Percentiles rank a stretch among this genome's conserved stretches.
Conservation (phyloP, 441 rosid genomes). For the Erysimum pusillum region DNA sequence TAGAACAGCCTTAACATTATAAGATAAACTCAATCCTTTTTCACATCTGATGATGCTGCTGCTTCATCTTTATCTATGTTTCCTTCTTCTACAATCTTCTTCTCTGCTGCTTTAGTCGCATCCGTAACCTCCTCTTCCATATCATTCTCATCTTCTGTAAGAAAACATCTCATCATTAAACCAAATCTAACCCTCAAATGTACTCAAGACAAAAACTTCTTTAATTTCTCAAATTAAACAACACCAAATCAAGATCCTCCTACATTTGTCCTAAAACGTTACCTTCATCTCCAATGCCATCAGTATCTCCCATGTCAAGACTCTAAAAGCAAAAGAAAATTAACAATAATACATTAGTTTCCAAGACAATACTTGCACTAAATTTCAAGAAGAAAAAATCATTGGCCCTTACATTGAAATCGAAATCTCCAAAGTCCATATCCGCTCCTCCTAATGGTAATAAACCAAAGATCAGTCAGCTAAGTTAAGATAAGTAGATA, state of each 20-base stretch:
- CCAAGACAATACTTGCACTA: neutral
- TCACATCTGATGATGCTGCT: constrained; percentile 23
- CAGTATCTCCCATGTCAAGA: constrained; percentile 33
- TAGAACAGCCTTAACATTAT: neutral
- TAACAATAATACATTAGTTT: constrained; percentile 1
- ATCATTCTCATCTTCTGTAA: constrained; percentile 52
- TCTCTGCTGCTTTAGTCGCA: neutral
- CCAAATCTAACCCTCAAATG: constrained; percentile 6
- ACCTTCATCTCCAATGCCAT: constrained; percentile 31
- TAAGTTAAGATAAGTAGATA: neutral
- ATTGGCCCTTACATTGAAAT: constrained; percentile 37
- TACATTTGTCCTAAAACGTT: neutral
- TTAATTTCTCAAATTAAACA: neutral
- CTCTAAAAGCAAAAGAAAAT: constrained; percentile 4
- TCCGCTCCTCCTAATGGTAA: constrained; percentile 39
- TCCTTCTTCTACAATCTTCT: constrained; percentile 32
- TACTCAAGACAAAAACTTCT: constrained; percentile 1
- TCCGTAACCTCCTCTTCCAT: constrained; percentile 52
- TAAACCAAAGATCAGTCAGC: constrained; percentile 19
- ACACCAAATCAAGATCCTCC: neutral
- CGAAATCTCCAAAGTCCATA: constrained; percentile 54
- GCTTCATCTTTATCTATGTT: constrained; percentile 10
- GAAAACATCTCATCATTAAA: constrained; percentile 41
- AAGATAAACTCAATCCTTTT: constrained; percentile 40
- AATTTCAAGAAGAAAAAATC: neutral